phyloP scores from a whole-genome alignment of 345 rosid species.

The Cardamine chenopodiifolia region DNA sequence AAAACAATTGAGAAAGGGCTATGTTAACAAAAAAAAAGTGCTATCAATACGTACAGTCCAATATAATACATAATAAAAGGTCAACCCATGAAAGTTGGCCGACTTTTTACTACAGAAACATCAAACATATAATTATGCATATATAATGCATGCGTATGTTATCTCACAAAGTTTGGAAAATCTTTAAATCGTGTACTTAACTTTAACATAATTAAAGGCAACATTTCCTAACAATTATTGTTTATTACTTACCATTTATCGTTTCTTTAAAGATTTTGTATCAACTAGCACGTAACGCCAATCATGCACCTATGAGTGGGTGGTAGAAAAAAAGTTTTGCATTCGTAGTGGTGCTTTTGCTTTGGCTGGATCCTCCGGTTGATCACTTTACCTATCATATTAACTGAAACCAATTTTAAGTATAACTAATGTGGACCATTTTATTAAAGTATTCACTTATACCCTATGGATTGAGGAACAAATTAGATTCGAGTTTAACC shows the following conservation, averaged over 20 bases:
- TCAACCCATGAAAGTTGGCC: not conserved
- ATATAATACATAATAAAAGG: not conserved
- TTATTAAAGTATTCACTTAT: not conserved
- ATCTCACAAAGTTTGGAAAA: not conserved
- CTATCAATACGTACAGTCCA: too few species aligned
- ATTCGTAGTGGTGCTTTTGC: not conserved
- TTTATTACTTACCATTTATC: not conserved
- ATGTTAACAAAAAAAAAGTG: too few species aligned
- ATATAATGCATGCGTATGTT: not conserved
- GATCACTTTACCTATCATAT: not conserved
- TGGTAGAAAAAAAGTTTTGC: not conserved
- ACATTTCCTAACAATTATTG: not conserved
- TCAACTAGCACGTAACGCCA: not conserved
- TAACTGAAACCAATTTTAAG: not conserved
- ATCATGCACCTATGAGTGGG: not conserved
- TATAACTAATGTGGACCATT: not conserved
- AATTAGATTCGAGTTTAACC: not conserved
- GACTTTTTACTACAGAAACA: constrained; percentile 6
- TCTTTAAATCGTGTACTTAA: not conserved
- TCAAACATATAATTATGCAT: not conserved
- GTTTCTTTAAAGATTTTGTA: not conserved
- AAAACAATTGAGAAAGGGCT: not conserved
- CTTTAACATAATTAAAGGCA: not conserved
- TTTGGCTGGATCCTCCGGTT: not conserved
- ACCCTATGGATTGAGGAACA: not conserved